These are phyloP conservation scores for Angomonas desouzai DNA, from an alignment of 208 protist genomes.

Conservation along the genomic window DNA sequence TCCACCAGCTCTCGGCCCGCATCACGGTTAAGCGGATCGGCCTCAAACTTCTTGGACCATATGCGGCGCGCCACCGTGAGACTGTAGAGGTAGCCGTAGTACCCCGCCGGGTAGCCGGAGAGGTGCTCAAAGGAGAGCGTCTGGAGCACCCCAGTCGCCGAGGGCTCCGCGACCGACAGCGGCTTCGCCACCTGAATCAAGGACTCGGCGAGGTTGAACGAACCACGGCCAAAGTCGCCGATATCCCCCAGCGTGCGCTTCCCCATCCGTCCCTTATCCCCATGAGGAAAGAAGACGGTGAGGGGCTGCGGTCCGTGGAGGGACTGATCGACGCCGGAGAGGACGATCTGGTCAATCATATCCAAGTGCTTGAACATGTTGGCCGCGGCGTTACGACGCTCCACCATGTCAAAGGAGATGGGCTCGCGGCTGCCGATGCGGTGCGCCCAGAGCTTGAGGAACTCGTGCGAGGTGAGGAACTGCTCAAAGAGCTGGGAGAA, in stretches of 20 bases:
- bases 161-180: constrained; percentile 72
- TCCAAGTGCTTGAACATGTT: constrained; percentile 87
- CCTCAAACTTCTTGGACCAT: constrained; percentile 87
- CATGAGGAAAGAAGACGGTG: constrained; percentile 84
- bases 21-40: constrained; percentile 83
- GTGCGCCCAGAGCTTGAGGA: constrained; percentile 86
- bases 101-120: constrained; percentile 86
- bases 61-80: constrained; percentile 84
- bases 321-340: constrained; percentile 82
- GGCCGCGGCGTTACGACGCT: constrained; percentile 78
- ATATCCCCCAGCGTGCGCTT: constrained; percentile 79
- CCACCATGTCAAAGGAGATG: constrained; percentile 86
- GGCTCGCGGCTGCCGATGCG: constrained; percentile 84
- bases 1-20: constrained; percentile 74
- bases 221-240: constrained; percentile 64
- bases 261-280: constrained; percentile 55
- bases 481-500: constrained; percentile 94
- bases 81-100: constrained; percentile 93
- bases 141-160: constrained; percentile 54
- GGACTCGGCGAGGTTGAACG: constrained; percentile 78
- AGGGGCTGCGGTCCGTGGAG: constrained; percentile 86
- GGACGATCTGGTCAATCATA: constrained; percentile 84
- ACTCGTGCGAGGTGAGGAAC: constrained; percentile 88
- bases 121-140: constrained; percentile 89
- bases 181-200: constrained; percentile 78